These are phyloP conservation scores for Metschnikowia gelsemii DNA, from an alignment of 805 yeast species.

Conservation along the genomic window DNA sequence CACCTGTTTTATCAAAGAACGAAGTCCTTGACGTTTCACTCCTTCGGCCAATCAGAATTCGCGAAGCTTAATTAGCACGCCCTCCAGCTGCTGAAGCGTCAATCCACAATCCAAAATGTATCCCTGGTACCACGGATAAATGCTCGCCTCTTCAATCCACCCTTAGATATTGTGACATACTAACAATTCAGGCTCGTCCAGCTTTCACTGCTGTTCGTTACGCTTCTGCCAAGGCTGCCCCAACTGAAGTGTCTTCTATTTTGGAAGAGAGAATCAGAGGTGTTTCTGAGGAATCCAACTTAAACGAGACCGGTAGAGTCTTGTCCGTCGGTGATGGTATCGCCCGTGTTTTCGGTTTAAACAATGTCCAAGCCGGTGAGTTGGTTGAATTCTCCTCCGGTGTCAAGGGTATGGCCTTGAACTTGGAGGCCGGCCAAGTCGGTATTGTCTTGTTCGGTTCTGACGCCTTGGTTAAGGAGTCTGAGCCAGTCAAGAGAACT, in stretches of 20 bases:
- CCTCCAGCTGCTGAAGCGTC: too few relatives aligned
- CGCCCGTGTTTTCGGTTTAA: slow-evolving; percentile 99
- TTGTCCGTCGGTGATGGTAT: slow-evolving; percentile 99
- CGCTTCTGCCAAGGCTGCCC: slow-evolving; percentile 96
- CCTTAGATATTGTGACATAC: slow-evolving; percentile 27
- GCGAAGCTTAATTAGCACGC: too few relatives aligned
- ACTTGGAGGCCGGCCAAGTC: slow-evolving; percentile 99
- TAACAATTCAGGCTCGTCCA: slow-evolving; percentile 67
- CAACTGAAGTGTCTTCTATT: slow-evolving; percentile 98
- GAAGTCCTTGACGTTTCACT: too few relatives aligned
- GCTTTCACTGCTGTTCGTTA: slow-evolving; percentile 68
- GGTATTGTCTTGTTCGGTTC: slow-evolving; percentile 99
- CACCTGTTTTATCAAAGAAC: too few relatives aligned
- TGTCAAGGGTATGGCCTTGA: slow-evolving; percentile 99
- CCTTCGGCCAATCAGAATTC: too few relatives aligned
- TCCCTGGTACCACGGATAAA: too few relatives aligned
- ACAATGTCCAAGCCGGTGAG: slow-evolving; percentile 99
- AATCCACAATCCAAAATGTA: background rate
- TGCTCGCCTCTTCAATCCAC: too few relatives aligned
- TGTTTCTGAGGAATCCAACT: slow-evolving; percentile 94
- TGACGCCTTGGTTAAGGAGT: slow-evolving; percentile 97
- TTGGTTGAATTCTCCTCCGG: slow-evolving; percentile 98
- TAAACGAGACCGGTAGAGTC: slow-evolving; percentile 99
- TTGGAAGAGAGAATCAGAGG: slow-evolving; percentile 99
- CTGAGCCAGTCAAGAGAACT: slow-evolving; percentile 99